Evolutionary conservation across 345 rosid genomes (phyloP).

Genomic region (Eucalyptus microcorys): DNA sequence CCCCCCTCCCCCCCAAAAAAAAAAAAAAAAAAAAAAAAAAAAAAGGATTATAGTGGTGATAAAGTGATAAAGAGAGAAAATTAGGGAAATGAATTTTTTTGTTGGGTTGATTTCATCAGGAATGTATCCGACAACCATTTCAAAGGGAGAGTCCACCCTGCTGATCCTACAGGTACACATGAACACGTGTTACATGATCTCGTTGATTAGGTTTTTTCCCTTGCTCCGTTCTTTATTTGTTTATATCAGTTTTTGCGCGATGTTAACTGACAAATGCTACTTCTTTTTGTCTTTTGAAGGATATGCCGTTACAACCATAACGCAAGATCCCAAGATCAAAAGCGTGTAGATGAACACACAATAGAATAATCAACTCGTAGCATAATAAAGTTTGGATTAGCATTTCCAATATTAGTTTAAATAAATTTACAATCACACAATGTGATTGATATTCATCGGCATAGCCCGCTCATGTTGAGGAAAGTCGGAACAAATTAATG

Average conservation of each 20-base stretch:
- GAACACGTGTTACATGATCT: no score
- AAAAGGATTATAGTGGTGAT: background rate
- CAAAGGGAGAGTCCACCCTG: conserved; percentile 9
- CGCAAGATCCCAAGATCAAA: conserved; percentile 20
- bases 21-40: no score
- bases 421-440: background rate
- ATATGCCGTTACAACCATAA: conserved; percentile 13
- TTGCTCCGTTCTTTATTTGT: background rate
- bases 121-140: conserved; percentile 24
- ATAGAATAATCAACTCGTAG: no score
- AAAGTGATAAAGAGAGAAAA: background rate
- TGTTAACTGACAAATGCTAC: background rate
- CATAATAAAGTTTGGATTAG: background rate
- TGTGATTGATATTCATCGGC: background rate
- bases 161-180: conserved; percentile 7
- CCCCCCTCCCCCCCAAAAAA: background rate
- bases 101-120: conserved; percentile 5
- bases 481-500: background rate
- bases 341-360: background rate
- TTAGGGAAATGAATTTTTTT: no score
- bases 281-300: background rate
- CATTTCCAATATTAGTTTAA: background rate
- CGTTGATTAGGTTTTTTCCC: background rate
- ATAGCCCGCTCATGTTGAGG: fast-evolving
- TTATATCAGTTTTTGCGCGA: background rate